Conservation (phyloP, 306 rosid genomes). For the Vigna nakashimae region DNA sequence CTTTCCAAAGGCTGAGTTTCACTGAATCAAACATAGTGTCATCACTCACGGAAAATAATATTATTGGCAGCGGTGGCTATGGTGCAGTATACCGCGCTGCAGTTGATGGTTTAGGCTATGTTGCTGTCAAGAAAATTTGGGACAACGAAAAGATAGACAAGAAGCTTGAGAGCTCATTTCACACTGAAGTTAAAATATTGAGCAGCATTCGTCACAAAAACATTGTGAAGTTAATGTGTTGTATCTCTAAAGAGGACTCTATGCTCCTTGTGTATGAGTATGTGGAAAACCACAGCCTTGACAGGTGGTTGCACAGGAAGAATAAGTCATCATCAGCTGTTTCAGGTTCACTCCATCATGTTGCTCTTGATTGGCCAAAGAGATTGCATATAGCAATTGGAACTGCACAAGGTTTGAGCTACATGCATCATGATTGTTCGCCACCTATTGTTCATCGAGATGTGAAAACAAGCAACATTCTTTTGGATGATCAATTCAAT, state of each 20-base stretch:
- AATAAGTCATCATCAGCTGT: conserved; percentile 40
- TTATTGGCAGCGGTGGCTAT: conserved; percentile 82
- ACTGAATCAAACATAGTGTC: conserved; percentile 60
- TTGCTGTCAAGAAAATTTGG: conserved; percentile 78
- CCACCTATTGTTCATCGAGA: conserved; percentile 81
- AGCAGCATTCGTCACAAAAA: conserved; percentile 77
- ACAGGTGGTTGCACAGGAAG: conserved; percentile 66
- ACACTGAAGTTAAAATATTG: conserved; percentile 70
- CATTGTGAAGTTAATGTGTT: conserved; percentile 80
- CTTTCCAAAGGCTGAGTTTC: conserved; percentile 76
- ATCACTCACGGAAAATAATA: conserved; percentile 54
- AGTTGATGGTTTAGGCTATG: conserved; percentile 50
- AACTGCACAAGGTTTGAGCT: conserved; percentile 77
- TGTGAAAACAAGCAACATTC: conserved; percentile 79
- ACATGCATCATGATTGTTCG: conserved; percentile 83
- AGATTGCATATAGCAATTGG: conserved; percentile 78
- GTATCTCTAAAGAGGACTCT: conserved; percentile 61
- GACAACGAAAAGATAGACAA: conserved; percentile 58
- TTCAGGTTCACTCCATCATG: conserved; percentile 40
- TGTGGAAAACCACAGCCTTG: conserved; percentile 72
- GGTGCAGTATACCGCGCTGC: conserved; percentile 76
- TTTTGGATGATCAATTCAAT: conserved; percentile 73
- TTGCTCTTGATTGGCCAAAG: conserved; percentile 62
- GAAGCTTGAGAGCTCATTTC: conserved; percentile 74
- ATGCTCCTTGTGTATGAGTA: conserved; percentile 85